Evolutionary conservation across 106 monocot species (phyloP).

Genomic region (Acorus calamus): DNA sequence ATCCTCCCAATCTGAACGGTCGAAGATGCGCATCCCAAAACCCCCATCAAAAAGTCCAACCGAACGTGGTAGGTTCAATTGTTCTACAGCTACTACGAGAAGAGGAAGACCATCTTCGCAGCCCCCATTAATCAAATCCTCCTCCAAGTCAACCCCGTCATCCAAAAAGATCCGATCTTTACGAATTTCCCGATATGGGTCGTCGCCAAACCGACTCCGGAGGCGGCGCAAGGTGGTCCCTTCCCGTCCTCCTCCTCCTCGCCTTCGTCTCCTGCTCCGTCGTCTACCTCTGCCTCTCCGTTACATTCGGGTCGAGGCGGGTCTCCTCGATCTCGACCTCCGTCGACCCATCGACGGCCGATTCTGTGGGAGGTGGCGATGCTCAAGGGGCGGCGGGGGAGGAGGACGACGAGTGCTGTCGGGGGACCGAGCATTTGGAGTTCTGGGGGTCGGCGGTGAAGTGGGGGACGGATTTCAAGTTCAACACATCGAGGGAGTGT

Average conservation of each 20-base stretch:
- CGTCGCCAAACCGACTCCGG: constrained; percentile 17
- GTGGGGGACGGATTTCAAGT: constrained; percentile 72
- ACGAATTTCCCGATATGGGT: constrained; percentile 12
- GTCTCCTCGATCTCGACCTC: not conserved
- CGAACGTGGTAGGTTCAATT: too few relatives aligned
- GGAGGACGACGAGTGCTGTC: constrained; percentile 46
- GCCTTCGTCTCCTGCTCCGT: constrained; percentile 27
- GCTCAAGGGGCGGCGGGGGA: constrained; percentile 7
- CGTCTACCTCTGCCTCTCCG: constrained; percentile 43
- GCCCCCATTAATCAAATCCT: too few relatives aligned
- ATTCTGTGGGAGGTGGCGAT: not conserved
- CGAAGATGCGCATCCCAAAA: too few relatives aligned
- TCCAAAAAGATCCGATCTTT: too few relatives aligned
- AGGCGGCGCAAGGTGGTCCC: constrained; percentile 5
- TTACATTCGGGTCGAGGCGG: not conserved
- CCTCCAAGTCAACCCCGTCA: too few relatives aligned
- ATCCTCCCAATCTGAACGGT: too few relatives aligned
- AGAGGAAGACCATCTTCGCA: too few relatives aligned
- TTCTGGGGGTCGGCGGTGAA: constrained; percentile 83
- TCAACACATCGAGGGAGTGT: constrained; percentile 56
- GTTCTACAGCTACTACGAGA: too few relatives aligned
- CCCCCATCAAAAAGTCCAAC: too few relatives aligned
- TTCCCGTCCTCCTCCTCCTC: constrained; percentile 19
- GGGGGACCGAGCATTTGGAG: constrained; percentile 66
- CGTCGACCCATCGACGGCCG: not conserved